These are phyloP conservation scores for Metarhizium anisopliae DNA, from an alignment of 2,329 filamentous ascomycete genomes.

Conservation along the genomic window DNA sequence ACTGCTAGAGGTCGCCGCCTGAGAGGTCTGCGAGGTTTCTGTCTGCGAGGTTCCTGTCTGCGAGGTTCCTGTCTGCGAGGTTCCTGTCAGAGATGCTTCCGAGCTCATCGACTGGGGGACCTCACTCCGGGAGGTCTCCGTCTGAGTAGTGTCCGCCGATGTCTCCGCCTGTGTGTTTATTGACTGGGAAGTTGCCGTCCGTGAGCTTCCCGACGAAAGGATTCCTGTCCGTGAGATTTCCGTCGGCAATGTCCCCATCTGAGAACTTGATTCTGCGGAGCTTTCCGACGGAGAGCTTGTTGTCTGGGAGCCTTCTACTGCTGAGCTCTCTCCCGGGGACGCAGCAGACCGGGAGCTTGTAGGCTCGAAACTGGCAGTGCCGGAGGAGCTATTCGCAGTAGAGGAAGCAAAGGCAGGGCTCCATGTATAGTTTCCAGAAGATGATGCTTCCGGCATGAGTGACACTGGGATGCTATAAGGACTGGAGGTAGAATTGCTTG, in stretches of 20 bases:
- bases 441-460: not conserved
- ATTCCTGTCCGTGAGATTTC: not conserved
- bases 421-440: not conserved
- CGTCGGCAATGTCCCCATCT: not conserved
- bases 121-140: too few relatives aligned
- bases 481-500: not conserved
- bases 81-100: not conserved
- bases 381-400: not conserved
- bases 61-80: not conserved
- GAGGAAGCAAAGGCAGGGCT: not conserved
- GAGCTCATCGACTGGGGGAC: too few relatives aligned
- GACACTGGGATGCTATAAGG: not conserved
- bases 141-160: too few relatives aligned
- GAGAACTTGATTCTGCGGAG: not conserved
- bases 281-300: not conserved
- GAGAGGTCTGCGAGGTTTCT: not conserved
- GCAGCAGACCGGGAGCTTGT: not conserved
- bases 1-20: not conserved
- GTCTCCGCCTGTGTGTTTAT: not conserved
- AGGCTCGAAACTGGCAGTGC: not conserved
- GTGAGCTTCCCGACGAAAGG: too few relatives aligned
- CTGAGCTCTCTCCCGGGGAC: not conserved
- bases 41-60: not conserved
- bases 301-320: not conserved
- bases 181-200: not conserved